These are phyloP conservation scores for Alternaria arbusti DNA, from an alignment of 2,329 filamentous ascomycete genomes.

Conservation along the genomic window DNA sequence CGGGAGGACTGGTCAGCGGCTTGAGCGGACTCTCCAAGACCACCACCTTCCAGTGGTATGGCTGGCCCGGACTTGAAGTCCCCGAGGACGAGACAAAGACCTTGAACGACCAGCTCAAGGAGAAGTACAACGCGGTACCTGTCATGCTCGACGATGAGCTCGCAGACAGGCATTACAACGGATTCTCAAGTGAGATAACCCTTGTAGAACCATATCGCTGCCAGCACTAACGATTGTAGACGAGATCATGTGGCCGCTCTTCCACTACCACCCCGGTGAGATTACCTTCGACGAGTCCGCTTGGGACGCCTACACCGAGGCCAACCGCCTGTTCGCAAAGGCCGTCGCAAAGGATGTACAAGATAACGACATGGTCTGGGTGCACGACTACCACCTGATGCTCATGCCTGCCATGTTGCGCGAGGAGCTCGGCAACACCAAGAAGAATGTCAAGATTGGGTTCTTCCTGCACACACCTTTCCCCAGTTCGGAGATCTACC, in stretches of 20 bases:
- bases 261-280: constrained; percentile 98
- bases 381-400: constrained; percentile 99
- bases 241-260: constrained; percentile 96
- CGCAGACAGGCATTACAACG: constrained; percentile 95
- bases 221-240: constrained; percentile 55
- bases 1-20: constrained; percentile 91
- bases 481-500: constrained; percentile 95
- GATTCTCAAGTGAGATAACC: constrained; percentile 80
- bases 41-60: constrained; percentile 97
- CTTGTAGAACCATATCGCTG: background rate
- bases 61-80: constrained; percentile 93
- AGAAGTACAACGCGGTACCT: constrained; percentile 87
- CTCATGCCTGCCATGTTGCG: constrained; percentile 94
- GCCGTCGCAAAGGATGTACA: constrained; percentile 85
- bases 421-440: constrained; percentile 79
- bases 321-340: constrained; percentile 90
- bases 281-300: constrained; percentile 96
- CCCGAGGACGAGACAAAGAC: constrained; percentile 79
- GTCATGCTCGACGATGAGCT: constrained; percentile 94
- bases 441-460: constrained; percentile 94
- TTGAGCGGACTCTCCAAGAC: constrained; percentile 90
- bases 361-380: constrained; percentile 95
- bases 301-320: constrained; percentile 91
- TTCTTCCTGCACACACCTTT: constrained; percentile 99
- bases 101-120: constrained; percentile 79